Conservation (phyloP, 1,139 yeast species). For the Blastobotrys capitulatus region DNA sequence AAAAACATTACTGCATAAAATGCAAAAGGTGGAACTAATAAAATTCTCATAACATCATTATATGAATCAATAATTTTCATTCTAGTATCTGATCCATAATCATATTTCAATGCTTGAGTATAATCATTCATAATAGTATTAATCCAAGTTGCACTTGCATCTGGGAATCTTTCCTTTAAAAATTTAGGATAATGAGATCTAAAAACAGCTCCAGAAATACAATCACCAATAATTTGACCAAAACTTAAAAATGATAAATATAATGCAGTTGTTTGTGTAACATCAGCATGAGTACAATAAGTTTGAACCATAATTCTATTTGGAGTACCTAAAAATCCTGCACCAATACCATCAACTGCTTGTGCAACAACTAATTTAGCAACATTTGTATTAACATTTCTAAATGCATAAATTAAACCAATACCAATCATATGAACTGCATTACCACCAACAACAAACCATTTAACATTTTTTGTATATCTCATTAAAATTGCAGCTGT, state of each 20-base stretch:
- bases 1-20: constrained; percentile 14
- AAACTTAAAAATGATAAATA: constrained; percentile 20
- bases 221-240: constrained; percentile 19
- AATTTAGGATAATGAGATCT: constrained; percentile 12
- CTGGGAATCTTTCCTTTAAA: constrained; percentile 11
- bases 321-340: constrained; percentile 19
- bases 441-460: constrained; percentile 53
- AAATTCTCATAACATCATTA: constrained; percentile 14
- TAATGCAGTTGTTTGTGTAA: constrained; percentile 22
- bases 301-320: constrained; percentile 21
- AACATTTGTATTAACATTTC: constrained; percentile 13
- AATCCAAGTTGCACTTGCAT: constrained; percentile 9
- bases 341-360: constrained; percentile 21
- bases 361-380: constrained; percentile 19
- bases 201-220: constrained; percentile 17
- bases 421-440: constrained; percentile 48
- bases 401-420: constrained; percentile 33
- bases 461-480: constrained; percentile 47
- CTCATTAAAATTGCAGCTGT: constrained; percentile 51
- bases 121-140: constrained; percentile 13
- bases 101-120: constrained; percentile 12
- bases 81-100: constrained; percentile 12
- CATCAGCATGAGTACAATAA: constrained; percentile 18
- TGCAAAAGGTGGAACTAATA: constrained; percentile 15
- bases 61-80: constrained; percentile 12